phyloP scores from a whole-genome alignment of 1,284 basidiomycete species.

The Apiotrichum mycotoxinovorans region DNA sequence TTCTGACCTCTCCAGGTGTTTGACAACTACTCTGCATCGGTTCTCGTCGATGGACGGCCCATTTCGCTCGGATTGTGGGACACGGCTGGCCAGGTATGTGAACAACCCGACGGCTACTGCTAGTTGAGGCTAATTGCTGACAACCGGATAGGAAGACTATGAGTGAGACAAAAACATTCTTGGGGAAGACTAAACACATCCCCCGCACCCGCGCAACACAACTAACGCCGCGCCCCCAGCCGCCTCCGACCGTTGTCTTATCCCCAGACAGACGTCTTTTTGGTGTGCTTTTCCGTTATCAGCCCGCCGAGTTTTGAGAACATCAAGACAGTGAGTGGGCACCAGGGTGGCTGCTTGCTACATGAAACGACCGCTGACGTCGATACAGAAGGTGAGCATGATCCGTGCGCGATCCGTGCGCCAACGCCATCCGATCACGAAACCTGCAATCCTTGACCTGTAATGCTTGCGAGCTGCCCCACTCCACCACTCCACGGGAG shows the following conservation, averaged over 20 bases:
- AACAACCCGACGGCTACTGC: too few relatives aligned
- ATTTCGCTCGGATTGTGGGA: constrained; percentile 57
- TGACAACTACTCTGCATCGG: constrained; percentile 57
- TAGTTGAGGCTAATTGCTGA: too few relatives aligned
- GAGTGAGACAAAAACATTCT: too few relatives aligned
- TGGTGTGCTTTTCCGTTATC: constrained; percentile 98
- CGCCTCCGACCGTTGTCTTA: constrained; percentile 95
- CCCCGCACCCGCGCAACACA: too few relatives aligned
- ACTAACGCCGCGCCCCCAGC: constrained; percentile 54
- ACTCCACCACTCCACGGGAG: not conserved
- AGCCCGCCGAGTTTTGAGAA: constrained; percentile 94
- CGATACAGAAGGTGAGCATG: constrained; percentile 57
- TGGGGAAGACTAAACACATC: too few relatives aligned
- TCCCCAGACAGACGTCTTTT: constrained; percentile 98
- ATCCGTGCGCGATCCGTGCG: constrained; percentile 31
- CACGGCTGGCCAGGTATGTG: constrained; percentile 59
- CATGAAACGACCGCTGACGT: not conserved
- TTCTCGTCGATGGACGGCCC: constrained; percentile 98
- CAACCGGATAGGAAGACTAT: constrained; percentile 67
- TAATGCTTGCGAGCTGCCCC: not conserved
- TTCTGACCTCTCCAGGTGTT: constrained; percentile 32
- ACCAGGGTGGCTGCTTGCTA: too few relatives aligned
- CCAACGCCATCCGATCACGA: too few relatives aligned
- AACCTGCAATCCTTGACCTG: not conserved
- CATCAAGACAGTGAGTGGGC: constrained; percentile 35